phyloP scores from a whole-genome alignment of 1,284 basidiomycete genomes.

The Prillingera fragicola region DNA sequence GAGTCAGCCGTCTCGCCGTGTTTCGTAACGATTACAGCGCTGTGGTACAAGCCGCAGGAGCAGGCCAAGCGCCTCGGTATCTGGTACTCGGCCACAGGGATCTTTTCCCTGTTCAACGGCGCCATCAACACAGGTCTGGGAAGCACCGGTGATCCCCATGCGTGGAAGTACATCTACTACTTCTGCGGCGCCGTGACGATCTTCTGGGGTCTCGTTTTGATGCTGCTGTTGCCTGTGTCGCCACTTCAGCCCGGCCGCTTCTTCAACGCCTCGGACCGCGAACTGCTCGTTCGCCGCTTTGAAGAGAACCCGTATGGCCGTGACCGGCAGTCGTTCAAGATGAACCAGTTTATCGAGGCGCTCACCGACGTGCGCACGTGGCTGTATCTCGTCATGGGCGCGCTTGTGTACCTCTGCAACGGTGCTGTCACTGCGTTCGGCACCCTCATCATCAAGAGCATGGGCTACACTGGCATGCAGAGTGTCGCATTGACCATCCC shows the following conservation, averaged over 20 bases:
- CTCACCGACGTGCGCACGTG: constrained; percentile 50
- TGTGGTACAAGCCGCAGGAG: constrained; percentile 52
- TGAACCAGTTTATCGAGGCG: constrained; percentile 48
- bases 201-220: constrained; percentile 48
- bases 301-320: constrained; percentile 39
- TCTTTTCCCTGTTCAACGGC: constrained; percentile 48
- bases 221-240: constrained; percentile 49
- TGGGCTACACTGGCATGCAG: constrained; percentile 50
- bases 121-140: constrained; percentile 53
- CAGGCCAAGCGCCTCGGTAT: constrained; percentile 45
- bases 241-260: constrained; percentile 44
- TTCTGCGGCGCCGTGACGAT: constrained; percentile 52
- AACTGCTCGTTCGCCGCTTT: constrained; percentile 44
- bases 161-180: constrained; percentile 53
- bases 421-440: constrained; percentile 51
- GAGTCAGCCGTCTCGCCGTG: constrained; percentile 51
- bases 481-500: constrained; percentile 49
- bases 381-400: constrained; percentile 49
- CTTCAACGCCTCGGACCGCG: constrained; percentile 44
- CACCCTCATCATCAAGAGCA: constrained; percentile 49
- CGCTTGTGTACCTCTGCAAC: constrained; percentile 45
- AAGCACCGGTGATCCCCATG: constrained; percentile 38
- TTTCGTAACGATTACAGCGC: constrained; percentile 51
- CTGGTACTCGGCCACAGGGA: constrained; percentile 53
- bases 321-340: constrained; percentile 40